Evolutionary conservation across 495 filamentous ascomycete species (phyloP).

Genomic region (Tuber microsphaerosporum): DNA sequence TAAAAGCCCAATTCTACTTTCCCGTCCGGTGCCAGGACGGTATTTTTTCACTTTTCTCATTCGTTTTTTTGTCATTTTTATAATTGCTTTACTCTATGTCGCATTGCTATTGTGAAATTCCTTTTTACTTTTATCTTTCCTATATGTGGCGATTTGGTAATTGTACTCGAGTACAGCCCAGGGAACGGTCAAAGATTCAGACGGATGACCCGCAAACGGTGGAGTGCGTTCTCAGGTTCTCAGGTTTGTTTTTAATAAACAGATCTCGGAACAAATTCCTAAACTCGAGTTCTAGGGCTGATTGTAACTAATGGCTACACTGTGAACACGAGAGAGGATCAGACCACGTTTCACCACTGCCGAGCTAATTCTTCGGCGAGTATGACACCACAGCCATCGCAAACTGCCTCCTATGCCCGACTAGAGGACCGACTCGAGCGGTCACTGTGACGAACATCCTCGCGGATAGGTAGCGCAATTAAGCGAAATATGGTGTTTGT

Average conservation of each 20-base stretch:
- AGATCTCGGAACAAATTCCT: too few relatives aligned
- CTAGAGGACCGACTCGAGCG: not conserved
- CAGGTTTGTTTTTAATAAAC: not conserved
- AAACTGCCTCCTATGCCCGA: not conserved
- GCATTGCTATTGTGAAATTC: too few relatives aligned
- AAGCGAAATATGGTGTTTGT: not conserved
- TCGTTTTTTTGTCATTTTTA: too few relatives aligned
- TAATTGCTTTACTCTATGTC: too few relatives aligned
- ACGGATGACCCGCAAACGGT: not conserved
- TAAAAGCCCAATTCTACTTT: too few relatives aligned
- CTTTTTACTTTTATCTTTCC: too few relatives aligned
- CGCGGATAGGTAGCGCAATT: not conserved
- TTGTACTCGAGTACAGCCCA: too few relatives aligned
- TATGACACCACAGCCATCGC: not conserved
- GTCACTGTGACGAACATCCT: not conserved
- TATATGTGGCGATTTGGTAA: too few relatives aligned
- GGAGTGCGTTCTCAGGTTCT: not conserved
- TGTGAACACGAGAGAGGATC: not conserved
- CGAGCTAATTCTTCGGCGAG: not conserved
- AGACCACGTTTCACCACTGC: not conserved
- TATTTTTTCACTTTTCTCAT: too few relatives aligned
- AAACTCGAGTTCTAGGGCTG: too few relatives aligned
- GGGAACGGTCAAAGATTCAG: not conserved
- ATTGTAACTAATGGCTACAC: too few relatives aligned
- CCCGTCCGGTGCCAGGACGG: too few relatives aligned